Evolutionary conservation across 148 eudicot species (phyloP), one percentile per base, ranked within the genome.

Genomic region (Vaccinium darrowii): DNA sequence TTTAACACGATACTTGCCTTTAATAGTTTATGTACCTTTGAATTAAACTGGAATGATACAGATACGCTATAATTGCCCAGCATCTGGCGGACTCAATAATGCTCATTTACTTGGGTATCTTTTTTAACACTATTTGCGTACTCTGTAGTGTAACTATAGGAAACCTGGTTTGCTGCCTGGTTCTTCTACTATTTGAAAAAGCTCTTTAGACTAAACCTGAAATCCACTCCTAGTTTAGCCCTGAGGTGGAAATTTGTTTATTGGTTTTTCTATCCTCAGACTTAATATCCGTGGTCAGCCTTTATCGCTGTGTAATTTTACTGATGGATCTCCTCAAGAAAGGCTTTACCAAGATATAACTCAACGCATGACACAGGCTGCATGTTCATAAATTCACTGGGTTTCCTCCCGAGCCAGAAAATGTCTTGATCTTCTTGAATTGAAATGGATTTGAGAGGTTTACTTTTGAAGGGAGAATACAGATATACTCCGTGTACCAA

Each of bases 231-330:
- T 77, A 8, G 7, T n/a, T 11, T n/a, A 23, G 80, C 58, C 58
- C 30, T 77, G 5, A 1, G 81, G 33, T n/a, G 12, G 3, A n/a
- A 77, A 53, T 78, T 53, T 78, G n/a, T 53, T 51, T 30, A 52
- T 13, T 78, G 63, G n/a, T 33, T 56, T 78, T 52, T 78, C 51
- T 78, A 52, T 52, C 60, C 81, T 23, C 13, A 23, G 81, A 78
- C 43, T 78, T 8, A 15, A 53, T 15, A 25, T 78, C 39, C 81
- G 1, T 78, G 81, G 47, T 27, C 63, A 27, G 81, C 81, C 65
- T 52, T 13, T 33, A 78, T 78, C 13, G 5, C 62, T 76, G 27
- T 50, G 56, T 76, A 51, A 47, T 30, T 78, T 78, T 33, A 50
- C 50, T 76, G 23, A 8, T 16, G 23, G 18, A 77, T 77, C 7